Percentiles rank a stretch among this genome's conserved stretches.
Conservation (phyloP, 306 rosid species). For the Glycine soja region DNA sequence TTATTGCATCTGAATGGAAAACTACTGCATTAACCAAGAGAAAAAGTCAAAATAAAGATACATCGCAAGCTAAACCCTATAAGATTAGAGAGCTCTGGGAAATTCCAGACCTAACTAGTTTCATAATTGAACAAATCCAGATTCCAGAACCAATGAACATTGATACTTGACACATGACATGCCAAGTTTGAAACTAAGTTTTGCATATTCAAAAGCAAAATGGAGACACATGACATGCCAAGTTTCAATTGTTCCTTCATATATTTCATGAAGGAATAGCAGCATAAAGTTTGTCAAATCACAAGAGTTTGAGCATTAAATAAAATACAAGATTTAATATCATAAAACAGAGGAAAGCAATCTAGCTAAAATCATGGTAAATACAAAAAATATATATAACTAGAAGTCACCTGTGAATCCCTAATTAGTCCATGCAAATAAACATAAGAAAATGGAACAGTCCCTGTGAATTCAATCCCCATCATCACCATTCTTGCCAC, state of each 20-base stretch:
- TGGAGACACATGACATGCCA: background rate
- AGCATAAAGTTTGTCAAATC: constrained; percentile 12
- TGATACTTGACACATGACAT: background rate
- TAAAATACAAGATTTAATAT: constrained; percentile 6
- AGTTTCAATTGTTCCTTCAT: background rate
- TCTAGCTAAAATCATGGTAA: constrained; percentile 26
- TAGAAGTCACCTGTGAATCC: constrained; percentile 80
- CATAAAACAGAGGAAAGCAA: constrained; percentile 28
- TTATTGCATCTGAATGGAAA: no score
- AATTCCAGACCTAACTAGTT: background rate
- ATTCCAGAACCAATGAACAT: background rate
- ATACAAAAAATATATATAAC: constrained; percentile 21
- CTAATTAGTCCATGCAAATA: constrained; percentile 97
- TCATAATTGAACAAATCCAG: background rate
- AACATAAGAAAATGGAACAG: constrained; percentile 81
- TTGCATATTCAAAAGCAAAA: background rate
- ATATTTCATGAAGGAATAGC: background rate
- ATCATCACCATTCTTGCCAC: constrained; percentile 99
- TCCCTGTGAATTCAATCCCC: constrained; percentile 97
- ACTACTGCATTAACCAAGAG: background rate
- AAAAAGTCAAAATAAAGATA: background rate
- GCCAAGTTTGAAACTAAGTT: background rate
- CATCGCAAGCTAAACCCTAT: background rate
- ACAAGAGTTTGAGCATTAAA: background rate
- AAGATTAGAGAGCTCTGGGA: background rate